These are phyloP conservation scores for Violaceomyces palustris DNA, from an alignment of 1,284 basidiomycete genomes.

Conservation along the genomic window DNA sequence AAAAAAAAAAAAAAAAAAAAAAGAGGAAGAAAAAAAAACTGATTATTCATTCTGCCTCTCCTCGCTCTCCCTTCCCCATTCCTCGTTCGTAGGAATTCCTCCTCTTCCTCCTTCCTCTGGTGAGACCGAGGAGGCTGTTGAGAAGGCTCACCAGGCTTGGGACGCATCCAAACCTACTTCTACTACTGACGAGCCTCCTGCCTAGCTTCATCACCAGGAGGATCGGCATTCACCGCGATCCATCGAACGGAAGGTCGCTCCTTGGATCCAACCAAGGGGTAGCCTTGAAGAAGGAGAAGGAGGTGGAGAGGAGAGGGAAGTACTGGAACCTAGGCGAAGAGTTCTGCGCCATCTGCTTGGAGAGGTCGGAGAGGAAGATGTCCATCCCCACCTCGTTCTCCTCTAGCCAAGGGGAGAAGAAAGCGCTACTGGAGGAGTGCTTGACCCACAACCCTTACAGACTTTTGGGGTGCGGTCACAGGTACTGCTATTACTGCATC, in stretches of 20 bases:
- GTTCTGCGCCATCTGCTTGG: slow-evolving; percentile 48
- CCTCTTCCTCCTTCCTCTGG: slow-evolving; percentile 80
- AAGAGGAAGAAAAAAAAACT: too few relatives aligned
- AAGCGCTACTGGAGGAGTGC: slow-evolving; percentile 36
- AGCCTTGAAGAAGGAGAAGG: not conserved
- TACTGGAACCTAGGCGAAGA: slow-evolving; percentile 36
- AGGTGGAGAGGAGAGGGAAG: slow-evolving; percentile 5
- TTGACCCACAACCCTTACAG: slow-evolving; percentile 41
- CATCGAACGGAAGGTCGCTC: too few relatives aligned
- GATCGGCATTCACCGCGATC: slow-evolving; percentile 29
- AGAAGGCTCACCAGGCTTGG: slow-evolving; percentile 58
- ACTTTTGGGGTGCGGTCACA: slow-evolving; percentile 39
- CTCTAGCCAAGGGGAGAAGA: too few relatives aligned
- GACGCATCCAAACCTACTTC: slow-evolving; percentile 41
- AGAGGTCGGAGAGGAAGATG: slow-evolving; percentile 33
- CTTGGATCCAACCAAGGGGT: too few relatives aligned
- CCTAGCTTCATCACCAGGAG: slow-evolving; percentile 22
- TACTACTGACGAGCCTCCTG: slow-evolving; percentile 42
- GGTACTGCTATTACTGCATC: slow-evolving; percentile 51
- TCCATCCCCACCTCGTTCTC: slow-evolving; percentile 36
- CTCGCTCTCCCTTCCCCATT: too few relatives aligned
- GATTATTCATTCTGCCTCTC: too few relatives aligned
- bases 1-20: too few relatives aligned
- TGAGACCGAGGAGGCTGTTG: slow-evolving; percentile 63
- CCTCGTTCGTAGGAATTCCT: slow-evolving; percentile 79